These are phyloP conservation scores for Hypoxylon sp. DNA, from an alignment of 2,329 filamentous ascomycete species.

Conservation along the genomic window DNA sequence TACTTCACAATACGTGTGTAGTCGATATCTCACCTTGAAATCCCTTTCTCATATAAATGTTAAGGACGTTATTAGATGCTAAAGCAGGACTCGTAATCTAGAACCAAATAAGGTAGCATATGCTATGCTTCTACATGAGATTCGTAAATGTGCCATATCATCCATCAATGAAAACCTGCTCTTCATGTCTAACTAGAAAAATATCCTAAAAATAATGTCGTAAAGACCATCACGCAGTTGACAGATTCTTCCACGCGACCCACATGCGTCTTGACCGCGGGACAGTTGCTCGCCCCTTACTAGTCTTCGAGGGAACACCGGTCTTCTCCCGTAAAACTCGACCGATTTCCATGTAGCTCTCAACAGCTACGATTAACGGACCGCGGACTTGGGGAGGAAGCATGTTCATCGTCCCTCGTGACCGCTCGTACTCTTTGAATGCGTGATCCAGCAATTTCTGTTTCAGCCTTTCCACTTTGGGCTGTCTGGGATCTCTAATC, in stretches of 20 bases:
- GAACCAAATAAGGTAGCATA: too few relatives aligned
- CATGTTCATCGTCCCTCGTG: conserved; percentile 65
- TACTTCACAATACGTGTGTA: too few relatives aligned
- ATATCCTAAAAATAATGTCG: too few relatives aligned
- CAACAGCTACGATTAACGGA: conserved; percentile 73
- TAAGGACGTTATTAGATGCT: too few relatives aligned
- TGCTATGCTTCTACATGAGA: too few relatives aligned
- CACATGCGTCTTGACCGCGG: conserved; percentile 43
- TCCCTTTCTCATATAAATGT: too few relatives aligned
- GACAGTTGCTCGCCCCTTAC: conserved; percentile 43
- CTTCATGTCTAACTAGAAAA: neutral
- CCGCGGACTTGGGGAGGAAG: conserved; percentile 68
- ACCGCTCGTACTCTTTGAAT: conserved; percentile 66
- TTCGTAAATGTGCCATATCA: too few relatives aligned
- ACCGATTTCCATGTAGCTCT: conserved; percentile 81
- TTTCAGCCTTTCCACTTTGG: conserved; percentile 60
- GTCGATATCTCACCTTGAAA: too few relatives aligned
- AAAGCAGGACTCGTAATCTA: too few relatives aligned
- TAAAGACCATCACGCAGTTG: conserved; percentile 6
- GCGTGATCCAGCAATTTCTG: conserved; percentile 65
- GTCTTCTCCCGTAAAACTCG: conserved; percentile 60
- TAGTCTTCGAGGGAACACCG: conserved; percentile 34
- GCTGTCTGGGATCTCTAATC: conserved; percentile 57
- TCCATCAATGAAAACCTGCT: too few relatives aligned
- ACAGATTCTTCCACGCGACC: conserved; percentile 47